Evolutionary conservation across 164 flowering plant species (phyloP), one percentile per base, ranked within the genome.

Genomic region (Magnolia officinalis): DNA sequence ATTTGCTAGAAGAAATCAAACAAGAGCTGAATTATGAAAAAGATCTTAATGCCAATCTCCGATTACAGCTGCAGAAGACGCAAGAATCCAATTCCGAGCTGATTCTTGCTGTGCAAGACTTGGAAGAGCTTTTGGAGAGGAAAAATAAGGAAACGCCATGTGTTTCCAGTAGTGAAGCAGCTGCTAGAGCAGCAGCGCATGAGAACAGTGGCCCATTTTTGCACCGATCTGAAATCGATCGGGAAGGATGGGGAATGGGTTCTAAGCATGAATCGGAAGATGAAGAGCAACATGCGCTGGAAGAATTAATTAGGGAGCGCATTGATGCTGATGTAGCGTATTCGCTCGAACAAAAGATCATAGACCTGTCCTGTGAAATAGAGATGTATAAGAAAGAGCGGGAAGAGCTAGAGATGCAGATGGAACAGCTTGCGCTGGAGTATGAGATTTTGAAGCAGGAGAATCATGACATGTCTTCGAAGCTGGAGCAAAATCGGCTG

Each of bases 51-150:
- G 78, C 86, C 55, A 85, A 90, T 83, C 96, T 96, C 58, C 86
- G 85, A 68, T 69, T 94, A 71, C 98, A 92, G 71, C 83, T 96
- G 71, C 92, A 90, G 81, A 94, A 92, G 84, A 94, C 94, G 11
- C 98, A 94, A 80, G 96, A 96, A 64, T 88, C 99, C 7, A 96
- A 96, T 79, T 63, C 88, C 0, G 97, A 94, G 82, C 77, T 96
- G 80, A 83, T 94, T 80, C 93, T 96, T 78, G 97, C 97, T 51
- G 92, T 96, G 61, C 87, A 80, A 72, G 96, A 96, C 79, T 86
- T 93, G 5, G 97, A 96, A 67, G 91, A 88, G 73, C 83, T 90
- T 85, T 70, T 96, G 79, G 92, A 90, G 76, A 83, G 85, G 77
- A 91, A 89, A 80, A 80, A 84, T 72, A 78, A 20, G 77, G 94